These are phyloP conservation scores for Ophiobolus disseminans DNA, from an alignment of 2,329 filamentous ascomycete species.

Conservation along the genomic window DNA sequence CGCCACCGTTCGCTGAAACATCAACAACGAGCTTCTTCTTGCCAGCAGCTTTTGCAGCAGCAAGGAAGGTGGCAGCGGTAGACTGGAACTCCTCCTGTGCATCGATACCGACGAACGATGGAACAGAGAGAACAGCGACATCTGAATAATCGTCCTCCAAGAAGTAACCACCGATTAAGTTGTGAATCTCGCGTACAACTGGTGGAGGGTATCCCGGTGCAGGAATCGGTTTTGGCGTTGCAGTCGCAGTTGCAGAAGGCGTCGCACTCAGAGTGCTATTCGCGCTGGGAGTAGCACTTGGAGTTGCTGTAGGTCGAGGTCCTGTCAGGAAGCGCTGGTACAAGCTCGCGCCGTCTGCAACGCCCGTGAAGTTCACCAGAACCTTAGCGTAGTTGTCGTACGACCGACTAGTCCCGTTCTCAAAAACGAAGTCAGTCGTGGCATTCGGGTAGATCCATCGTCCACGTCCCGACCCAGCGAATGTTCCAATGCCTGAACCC, in stretches of 20 bases:
- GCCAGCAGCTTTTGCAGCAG: slow-evolving; percentile 55
- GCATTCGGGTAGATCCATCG: slow-evolving; percentile 53
- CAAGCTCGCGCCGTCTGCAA: slow-evolving; percentile 52
- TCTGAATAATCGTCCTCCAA: slow-evolving; percentile 55
- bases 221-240: slow-evolving; percentile 32
- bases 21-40: slow-evolving; percentile 69
- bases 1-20: slow-evolving; percentile 65
- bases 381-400: slow-evolving; percentile 55
- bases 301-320: slow-evolving; percentile 27
- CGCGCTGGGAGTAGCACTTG: slow-evolving; percentile 2
- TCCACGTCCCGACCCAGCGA: slow-evolving; percentile 54
- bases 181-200: slow-evolving; percentile 50
- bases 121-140: slow-evolving; percentile 54
- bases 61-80: slow-evolving; percentile 52
- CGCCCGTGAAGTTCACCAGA: slow-evolving; percentile 49
- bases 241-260: slow-evolving; percentile 22
- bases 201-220: slow-evolving; percentile 56
- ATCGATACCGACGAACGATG: slow-evolving; percentile 49
- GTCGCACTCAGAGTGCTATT: slow-evolving; percentile 17
- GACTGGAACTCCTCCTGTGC: slow-evolving; percentile 50
- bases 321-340: slow-evolving; percentile 48
- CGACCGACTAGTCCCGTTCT: slow-evolving; percentile 52
- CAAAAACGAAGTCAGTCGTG: slow-evolving; percentile 54
- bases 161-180: slow-evolving; percentile 57
- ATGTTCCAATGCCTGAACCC: slow-evolving; percentile 53